Conservation (phyloP, 2,329 filamentous ascomycete genomes). For the Neocucurbitaria cava region DNA sequence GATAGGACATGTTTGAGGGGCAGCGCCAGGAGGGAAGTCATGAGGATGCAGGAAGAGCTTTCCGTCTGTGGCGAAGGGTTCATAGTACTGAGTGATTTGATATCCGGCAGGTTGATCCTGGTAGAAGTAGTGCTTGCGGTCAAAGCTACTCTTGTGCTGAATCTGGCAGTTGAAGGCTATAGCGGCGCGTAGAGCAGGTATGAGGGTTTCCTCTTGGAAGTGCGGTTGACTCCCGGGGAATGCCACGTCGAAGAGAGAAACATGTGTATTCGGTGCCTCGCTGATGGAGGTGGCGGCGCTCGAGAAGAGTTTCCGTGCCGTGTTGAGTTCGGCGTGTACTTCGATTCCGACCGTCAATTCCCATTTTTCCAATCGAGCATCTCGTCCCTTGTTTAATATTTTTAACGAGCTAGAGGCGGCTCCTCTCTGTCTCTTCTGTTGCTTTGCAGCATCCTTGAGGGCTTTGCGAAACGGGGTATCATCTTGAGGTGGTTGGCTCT, state of each 20-base stretch:
- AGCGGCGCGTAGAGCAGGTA: constrained; percentile 90
- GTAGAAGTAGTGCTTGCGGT: constrained; percentile 98
- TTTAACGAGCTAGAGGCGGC: neutral
- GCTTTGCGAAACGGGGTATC: constrained; percentile 45
- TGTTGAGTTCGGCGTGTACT: constrained; percentile 96
- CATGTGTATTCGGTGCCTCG: constrained; percentile 81
- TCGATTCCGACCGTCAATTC: constrained; percentile 96
- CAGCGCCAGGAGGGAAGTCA: constrained; percentile 72
- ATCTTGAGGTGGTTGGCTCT: constrained; percentile 27
- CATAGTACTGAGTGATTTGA: constrained; percentile 97
- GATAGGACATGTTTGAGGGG: constrained; percentile 69
- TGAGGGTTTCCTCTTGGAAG: constrained; percentile 81
- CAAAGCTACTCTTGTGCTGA: constrained; percentile 80
- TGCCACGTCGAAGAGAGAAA: constrained; percentile 86
- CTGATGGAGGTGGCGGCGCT: constrained; percentile 58
- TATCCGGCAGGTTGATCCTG: constrained; percentile 97
- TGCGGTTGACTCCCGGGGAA: constrained; percentile 86
- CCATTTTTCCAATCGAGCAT: constrained; percentile 66
- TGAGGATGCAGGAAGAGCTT: constrained; percentile 72
- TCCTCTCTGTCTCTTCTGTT: constrained; percentile 35
- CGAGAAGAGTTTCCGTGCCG: constrained; percentile 88
- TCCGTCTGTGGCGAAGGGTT: constrained; percentile 73
- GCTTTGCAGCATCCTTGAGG: constrained; percentile 48
- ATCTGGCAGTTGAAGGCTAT: constrained; percentile 82
- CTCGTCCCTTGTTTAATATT: constrained; percentile 12